Conservation (phyloP, 225 moss, liverwort and hornwort species). For the Physcomitrium patens region DNA sequence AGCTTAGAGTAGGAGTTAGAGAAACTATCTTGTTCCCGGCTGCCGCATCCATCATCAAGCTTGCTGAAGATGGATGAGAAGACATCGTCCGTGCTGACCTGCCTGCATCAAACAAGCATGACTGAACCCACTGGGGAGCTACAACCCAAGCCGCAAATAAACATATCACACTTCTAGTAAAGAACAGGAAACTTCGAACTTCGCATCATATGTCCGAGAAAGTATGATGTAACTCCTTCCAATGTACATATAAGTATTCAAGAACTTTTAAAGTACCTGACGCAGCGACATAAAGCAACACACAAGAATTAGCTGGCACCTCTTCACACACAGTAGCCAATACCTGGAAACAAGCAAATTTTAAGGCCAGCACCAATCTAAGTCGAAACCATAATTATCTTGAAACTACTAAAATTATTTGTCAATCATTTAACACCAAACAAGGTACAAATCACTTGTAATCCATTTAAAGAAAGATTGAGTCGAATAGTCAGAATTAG, state of each 20-base stretch:
- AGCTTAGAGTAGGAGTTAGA: constrained; percentile 56
- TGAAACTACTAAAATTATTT: not conserved
- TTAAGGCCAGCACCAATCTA: constrained; percentile 10
- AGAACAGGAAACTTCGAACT: too few species aligned
- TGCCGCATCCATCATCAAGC: constrained; percentile 46
- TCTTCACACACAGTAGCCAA: constrained; percentile 93
- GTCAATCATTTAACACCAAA: too few species aligned
- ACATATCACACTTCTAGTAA: too few species aligned
- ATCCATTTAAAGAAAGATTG: too few species aligned
- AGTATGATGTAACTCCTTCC: too few species aligned
- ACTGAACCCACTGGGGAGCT: too few species aligned
- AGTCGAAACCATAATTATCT: not conserved
- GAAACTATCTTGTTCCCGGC: constrained; percentile 57
- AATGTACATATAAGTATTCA: too few species aligned
- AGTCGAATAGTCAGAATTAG: too few species aligned
- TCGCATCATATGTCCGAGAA: too few species aligned
- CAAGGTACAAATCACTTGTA: too few species aligned
- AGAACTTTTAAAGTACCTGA: constrained; percentile 51
- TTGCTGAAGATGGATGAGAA: constrained; percentile 60
- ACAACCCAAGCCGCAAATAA: constrained; percentile 1
- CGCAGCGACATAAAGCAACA: constrained; percentile 87
- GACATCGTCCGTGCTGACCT: constrained; percentile 69
- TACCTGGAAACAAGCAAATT: constrained; percentile 51
- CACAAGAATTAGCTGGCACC: constrained; percentile 78
- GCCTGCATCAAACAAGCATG: constrained; percentile 58